A percentile compares a stretch with the other conserved stretches of the same genome.
These are phyloP conservation scores for Pharus latifolius DNA, from an alignment of 176 grass and related monocot genomes.

Conservation along the genomic window DNA sequence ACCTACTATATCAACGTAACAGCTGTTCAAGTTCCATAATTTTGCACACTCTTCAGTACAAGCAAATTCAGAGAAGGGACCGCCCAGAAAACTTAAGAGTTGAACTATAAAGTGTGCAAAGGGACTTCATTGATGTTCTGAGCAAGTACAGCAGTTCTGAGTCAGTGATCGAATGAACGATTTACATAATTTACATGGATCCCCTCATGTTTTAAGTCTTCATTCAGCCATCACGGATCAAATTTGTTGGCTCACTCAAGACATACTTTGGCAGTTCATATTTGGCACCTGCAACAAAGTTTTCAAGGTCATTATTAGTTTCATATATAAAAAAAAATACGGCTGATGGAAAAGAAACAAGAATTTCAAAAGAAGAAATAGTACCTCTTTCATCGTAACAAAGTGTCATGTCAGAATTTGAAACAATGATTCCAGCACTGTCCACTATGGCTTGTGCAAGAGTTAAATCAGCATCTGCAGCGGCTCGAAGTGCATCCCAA, in stretches of 20 bases:
- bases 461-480: slow-evolving; percentile 59
- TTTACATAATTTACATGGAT: slow-evolving; percentile 17
- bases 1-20: not conserved
- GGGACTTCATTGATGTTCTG: not conserved
- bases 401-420: slow-evolving; percentile 67
- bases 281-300: slow-evolving; percentile 57
- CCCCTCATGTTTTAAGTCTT: not conserved
- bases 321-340: not conserved
- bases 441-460: slow-evolving; percentile 89
- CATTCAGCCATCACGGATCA: slow-evolving; percentile 50
- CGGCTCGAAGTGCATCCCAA: slow-evolving; percentile 87
- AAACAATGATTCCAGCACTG: slow-evolving; percentile 79
- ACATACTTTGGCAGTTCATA: slow-evolving; percentile 86
- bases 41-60: not conserved
- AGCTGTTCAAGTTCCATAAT: too few species aligned
- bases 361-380: not conserved
- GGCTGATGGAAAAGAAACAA: not conserved
- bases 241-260: slow-evolving; percentile 80
- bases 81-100: not conserved
- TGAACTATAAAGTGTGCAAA: not conserved
- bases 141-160: not conserved
- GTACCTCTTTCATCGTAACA: slow-evolving; percentile 92
- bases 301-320: not conserved
- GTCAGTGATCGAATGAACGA: not conserved
- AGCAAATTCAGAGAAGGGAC: not conserved